Conservation (phyloP, 164 flowering plant species). For the Annona squamosa region DNA sequence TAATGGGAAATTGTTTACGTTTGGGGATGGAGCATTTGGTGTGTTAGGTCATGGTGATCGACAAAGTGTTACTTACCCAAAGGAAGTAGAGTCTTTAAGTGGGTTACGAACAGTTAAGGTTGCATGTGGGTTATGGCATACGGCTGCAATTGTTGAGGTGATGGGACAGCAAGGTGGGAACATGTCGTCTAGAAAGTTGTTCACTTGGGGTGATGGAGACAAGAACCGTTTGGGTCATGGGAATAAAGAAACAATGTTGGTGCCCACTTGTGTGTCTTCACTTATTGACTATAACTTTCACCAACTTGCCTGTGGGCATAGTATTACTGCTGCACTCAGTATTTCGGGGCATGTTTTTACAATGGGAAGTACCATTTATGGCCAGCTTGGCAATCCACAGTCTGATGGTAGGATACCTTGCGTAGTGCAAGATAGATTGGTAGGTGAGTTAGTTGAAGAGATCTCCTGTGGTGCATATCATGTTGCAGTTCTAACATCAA, state of each 20-base stretch:
- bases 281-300: slow-evolving; percentile 61
- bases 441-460: slow-evolving; percentile 68
- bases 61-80: slow-evolving; percentile 52
- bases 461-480: slow-evolving; percentile 70
- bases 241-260: slow-evolving; percentile 46
- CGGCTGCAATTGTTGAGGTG: slow-evolving; percentile 78
- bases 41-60: slow-evolving; percentile 76
- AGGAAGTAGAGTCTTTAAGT: slow-evolving; percentile 51
- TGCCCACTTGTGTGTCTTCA: slow-evolving; percentile 62
- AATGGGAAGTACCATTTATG: slow-evolving; percentile 55
- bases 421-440: slow-evolving; percentile 61
- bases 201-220: slow-evolving; percentile 93
- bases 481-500: slow-evolving; percentile 69
- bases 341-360: slow-evolving; percentile 77
- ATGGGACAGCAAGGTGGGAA: slow-evolving; percentile 31
- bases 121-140: slow-evolving; percentile 89
- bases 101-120: slow-evolving; percentile 54
- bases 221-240: slow-evolving; percentile 74
- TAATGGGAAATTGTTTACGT: slow-evolving; percentile 59
- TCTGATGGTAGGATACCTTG: slow-evolving; percentile 55
- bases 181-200: slow-evolving; percentile 48
- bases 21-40: slow-evolving; percentile 83
- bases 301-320: slow-evolving; percentile 75
- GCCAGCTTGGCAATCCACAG: slow-evolving; percentile 70
- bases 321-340: slow-evolving; percentile 62